phyloP scores from a whole-genome alignment of 2,329 filamentous ascomycete genomes.

The Diaporthe caulivora region DNA sequence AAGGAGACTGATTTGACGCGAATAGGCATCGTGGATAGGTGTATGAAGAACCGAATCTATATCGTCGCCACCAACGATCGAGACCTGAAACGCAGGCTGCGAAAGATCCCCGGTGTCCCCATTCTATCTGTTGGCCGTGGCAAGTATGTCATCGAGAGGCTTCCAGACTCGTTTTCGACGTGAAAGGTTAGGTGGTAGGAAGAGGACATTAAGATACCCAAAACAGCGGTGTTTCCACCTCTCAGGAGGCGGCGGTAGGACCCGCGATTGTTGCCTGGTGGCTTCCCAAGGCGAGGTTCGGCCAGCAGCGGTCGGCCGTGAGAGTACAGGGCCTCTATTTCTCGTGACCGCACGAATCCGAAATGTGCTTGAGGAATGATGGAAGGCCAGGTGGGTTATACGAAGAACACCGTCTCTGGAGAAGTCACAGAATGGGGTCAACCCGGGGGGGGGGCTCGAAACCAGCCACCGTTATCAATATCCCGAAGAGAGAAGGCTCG shows the following conservation, averaged over 20 bases:
- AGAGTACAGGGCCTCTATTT: neutral
- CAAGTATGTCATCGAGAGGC: slow-evolving; percentile 93
- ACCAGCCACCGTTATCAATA: too few relatives aligned
- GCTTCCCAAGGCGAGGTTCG: neutral
- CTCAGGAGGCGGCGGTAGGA: neutral
- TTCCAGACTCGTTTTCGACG: slow-evolving; percentile 85
- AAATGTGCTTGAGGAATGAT: too few relatives aligned
- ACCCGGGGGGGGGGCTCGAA: too few relatives aligned
- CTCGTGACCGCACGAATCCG: too few relatives aligned
- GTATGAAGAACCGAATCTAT: slow-evolving; percentile 81
- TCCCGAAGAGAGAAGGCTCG: neutral
- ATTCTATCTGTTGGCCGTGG: slow-evolving; percentile 86
- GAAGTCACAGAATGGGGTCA: too few relatives aligned
- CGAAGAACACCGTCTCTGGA: neutral
- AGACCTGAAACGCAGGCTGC: slow-evolving; percentile 83
- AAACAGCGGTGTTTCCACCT: neutral
- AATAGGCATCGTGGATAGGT: slow-evolving; percentile 72
- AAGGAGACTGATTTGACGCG: slow-evolving; percentile 62
- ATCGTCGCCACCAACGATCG: slow-evolving; percentile 82
- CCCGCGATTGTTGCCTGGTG: neutral
- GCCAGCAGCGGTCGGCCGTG: neutral
- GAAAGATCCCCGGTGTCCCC: slow-evolving; percentile 77
- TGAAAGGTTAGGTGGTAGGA: slow-evolving; percentile 44
- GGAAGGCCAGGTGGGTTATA: neutral
- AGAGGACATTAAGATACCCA: neutral